Percentiles rank a stretch among this genome's conserved stretches.
phyloP scores from a whole-genome alignment of 2,329 filamentous ascomycete species.

The Chalara sp. region DNA sequence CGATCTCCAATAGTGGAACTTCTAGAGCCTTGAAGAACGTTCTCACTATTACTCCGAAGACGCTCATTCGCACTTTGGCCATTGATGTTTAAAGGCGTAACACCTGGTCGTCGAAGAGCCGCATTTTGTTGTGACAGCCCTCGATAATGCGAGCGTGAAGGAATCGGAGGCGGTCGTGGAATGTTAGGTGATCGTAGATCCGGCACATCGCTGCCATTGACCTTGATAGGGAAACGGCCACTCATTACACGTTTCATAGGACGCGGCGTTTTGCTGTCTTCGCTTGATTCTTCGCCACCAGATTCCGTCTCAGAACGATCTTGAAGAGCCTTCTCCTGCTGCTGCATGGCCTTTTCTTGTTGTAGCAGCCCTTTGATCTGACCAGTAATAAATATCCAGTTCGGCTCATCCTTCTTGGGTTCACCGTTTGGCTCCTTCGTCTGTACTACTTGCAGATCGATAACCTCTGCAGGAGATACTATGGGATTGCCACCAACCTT shows the following conservation, averaged over 20 bases:
- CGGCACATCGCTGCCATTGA: constrained; percentile 64
- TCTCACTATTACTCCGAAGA: constrained; percentile 59
- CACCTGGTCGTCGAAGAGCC: constrained; percentile 59
- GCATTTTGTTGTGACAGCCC: constrained; percentile 62
- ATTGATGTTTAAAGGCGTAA: constrained; percentile 64
- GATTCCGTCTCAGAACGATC: constrained; percentile 49
- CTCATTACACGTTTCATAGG: constrained; percentile 55
- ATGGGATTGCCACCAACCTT: constrained; percentile 88
- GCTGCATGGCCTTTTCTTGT: constrained; percentile 39
- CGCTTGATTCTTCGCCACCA: constrained; percentile 57
- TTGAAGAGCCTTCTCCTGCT: constrained; percentile 41
- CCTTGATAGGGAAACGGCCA: constrained; percentile 62
- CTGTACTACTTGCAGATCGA: constrained; percentile 48
- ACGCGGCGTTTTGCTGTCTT: constrained; percentile 74
- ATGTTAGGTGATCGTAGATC: constrained; percentile 63
- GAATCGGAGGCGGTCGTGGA: constrained; percentile 67
- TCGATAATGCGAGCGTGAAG: constrained; percentile 73
- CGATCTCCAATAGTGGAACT: constrained; percentile 40
- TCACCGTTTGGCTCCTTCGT: constrained; percentile 49
- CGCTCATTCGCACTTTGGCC: constrained; percentile 59
- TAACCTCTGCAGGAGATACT: constrained; percentile 66
- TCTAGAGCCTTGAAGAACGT: constrained; percentile 41
- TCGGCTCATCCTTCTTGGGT: constrained; percentile 51
- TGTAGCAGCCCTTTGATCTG: constrained; percentile 56
- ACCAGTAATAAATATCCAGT: constrained; percentile 51